These are phyloP conservation scores for Wallacemonas sp. DNA, from an alignment of 208 protist genomes.

Conservation along the genomic window DNA sequence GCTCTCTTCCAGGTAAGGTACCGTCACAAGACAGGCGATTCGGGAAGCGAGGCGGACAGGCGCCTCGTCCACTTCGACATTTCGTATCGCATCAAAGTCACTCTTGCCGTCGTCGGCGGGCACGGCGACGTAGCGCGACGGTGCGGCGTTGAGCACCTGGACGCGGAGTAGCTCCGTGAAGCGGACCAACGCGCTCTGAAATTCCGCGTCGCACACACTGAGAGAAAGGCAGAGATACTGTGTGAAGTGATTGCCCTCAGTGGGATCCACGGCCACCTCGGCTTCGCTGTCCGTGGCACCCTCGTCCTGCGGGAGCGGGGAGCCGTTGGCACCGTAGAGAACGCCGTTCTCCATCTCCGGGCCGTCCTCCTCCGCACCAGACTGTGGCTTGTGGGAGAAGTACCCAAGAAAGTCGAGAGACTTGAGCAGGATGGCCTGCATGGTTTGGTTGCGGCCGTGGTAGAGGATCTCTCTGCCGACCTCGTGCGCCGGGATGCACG, in stretches of 20 bases:
- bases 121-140: constrained; percentile 43
- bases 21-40: constrained; percentile 67
- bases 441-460: constrained; percentile 63
- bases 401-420: constrained; percentile 90
- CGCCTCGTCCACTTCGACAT: constrained; percentile 20
- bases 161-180: constrained; percentile 77
- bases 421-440: constrained; percentile 83
- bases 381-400: constrained; percentile 68
- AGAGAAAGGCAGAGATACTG: constrained; percentile 61
- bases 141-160: constrained; percentile 41
- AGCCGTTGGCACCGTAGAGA: not conserved
- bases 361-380: constrained; percentile 10
- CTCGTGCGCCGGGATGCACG: not conserved
- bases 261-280: not conserved
- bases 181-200: constrained; percentile 66
- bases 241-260: constrained; percentile 20
- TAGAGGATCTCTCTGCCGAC: constrained; percentile 29
- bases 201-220: constrained; percentile 43
- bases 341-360: constrained; percentile 10
- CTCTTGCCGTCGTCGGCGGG: constrained; percentile 6
- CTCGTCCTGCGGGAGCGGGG: not conserved
- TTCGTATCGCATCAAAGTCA: not conserved
- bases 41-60: constrained; percentile 66
- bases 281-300: not conserved
- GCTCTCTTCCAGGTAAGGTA: constrained; percentile 51